A percentile compares a stretch with the other conserved stretches of the same genome.
Conservation (phyloP, 2,329 filamentous ascomycete species). For the Epichloe amarillans region DNA sequence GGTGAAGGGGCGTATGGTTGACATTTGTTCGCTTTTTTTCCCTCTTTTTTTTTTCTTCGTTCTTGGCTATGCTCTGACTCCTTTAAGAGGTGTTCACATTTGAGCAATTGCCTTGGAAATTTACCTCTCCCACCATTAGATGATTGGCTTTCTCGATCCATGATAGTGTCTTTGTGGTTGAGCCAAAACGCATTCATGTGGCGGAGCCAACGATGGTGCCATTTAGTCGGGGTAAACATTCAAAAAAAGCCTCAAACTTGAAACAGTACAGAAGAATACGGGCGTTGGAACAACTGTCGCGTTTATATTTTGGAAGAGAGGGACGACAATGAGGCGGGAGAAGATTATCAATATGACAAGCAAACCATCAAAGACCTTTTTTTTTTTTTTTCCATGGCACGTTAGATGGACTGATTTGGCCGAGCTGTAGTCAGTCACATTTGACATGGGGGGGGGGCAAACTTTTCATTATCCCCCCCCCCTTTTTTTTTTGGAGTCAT, state of each 20-base stretch:
- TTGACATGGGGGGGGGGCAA: neutral
- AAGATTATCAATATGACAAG: neutral
- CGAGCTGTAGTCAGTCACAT: neutral
- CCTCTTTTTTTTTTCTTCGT: neutral
- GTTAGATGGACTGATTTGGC: neutral
- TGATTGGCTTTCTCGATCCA: neutral
- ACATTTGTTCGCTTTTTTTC: neutral
- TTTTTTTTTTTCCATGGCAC: neutral
- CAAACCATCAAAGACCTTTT: neutral
- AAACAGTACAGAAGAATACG: neutral
- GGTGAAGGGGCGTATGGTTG: neutral
- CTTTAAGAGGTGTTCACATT: neutral
- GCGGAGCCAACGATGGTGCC: neutral
- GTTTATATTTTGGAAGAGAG: neutral
- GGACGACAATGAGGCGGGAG: neutral
- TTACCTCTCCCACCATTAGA: neutral
- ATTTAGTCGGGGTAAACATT: neutral
- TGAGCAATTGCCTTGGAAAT: neutral
- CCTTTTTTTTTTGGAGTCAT: neutral
- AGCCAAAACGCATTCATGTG: neutral
- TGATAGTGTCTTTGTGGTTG: neutral
- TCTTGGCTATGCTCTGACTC: neutral
- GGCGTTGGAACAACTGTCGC: neutral
- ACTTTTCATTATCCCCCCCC: neutral
- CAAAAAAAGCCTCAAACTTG: neutral